A percentile compares a stretch with the other conserved stretches of the same genome.
Conservation (phyloP, 1,139 yeast species). For the Magnusiomyces fungicola region DNA sequence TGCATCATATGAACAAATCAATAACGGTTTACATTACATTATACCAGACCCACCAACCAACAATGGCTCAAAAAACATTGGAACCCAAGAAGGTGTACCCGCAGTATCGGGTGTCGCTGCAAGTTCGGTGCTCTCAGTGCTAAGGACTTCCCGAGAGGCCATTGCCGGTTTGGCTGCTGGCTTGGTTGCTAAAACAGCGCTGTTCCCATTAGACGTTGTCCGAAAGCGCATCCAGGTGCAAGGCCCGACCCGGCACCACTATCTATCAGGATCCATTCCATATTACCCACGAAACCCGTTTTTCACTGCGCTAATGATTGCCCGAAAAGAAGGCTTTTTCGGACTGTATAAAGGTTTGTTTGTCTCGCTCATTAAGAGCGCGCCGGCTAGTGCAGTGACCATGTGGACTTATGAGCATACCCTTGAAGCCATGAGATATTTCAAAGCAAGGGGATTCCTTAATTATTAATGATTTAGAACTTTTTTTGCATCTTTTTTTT, state of each 20-base stretch:
- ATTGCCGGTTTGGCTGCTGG: conserved; percentile 77
- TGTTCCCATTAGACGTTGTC: conserved; percentile 82
- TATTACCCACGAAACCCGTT: conserved; percentile 15
- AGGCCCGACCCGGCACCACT: conserved; percentile 32
- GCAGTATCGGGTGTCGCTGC: conserved; percentile 9
- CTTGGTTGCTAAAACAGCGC: conserved; percentile 56
- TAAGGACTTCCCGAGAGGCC: conserved; percentile 42
- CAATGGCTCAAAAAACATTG: not conserved
- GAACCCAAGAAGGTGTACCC: no score
- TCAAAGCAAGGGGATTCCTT: conserved; percentile 12
- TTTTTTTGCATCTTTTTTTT: no score
- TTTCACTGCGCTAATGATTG: conserved; percentile 35
- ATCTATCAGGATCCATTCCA: conserved; percentile 19
- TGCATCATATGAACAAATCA: conserved; percentile 47
- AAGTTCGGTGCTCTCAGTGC: not conserved
- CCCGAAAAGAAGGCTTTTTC: conserved; percentile 48
- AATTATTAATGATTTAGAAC: no score
- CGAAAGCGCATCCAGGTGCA: conserved; percentile 72
- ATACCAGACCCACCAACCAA: conserved; percentile 7
- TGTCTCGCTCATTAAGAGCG: conserved; percentile 64
- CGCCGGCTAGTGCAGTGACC: conserved; percentile 74
- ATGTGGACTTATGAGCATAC: conserved; percentile 59
- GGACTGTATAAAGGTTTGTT: conserved; percentile 72
- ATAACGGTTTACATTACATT: conserved; percentile 13
- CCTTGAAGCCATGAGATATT: conserved; percentile 18